Evolutionary conservation across 164 flowering plant genomes (phyloP).

Genomic region (Platanus orientalis): DNA sequence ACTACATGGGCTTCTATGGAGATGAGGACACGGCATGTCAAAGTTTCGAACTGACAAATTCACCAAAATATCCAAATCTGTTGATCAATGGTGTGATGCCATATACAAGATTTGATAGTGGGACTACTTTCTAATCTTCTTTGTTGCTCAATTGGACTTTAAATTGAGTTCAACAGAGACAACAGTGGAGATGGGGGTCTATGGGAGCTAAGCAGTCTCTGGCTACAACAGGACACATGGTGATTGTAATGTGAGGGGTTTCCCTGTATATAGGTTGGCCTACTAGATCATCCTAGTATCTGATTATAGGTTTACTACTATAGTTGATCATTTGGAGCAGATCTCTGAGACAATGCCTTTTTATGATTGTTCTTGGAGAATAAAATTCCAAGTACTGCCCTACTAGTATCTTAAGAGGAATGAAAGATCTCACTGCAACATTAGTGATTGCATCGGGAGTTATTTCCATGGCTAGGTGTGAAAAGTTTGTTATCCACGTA

Average conservation of each 20-base stretch:
- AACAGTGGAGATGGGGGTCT: conserved; percentile 30
- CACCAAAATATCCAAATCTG: conserved; percentile 22
- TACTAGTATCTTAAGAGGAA: conserved; percentile 9
- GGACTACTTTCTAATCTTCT: conserved; percentile 7
- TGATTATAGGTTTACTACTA: background rate
- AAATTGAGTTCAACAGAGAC: conserved; percentile 38
- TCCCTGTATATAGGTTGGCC: background rate
- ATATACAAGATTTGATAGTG: conserved; percentile 8
- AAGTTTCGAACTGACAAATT: conserved; percentile 34
- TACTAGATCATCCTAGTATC: background rate
- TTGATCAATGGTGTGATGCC: conserved; percentile 24
- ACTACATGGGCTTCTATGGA: conserved; percentile 36
- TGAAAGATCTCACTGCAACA: conserved; percentile 20
- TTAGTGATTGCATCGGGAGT: conserved; percentile 35
- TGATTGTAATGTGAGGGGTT: conserved; percentile 22
- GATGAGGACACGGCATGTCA: conserved; percentile 37
- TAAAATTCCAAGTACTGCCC: conserved; percentile 1
- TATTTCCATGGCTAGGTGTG: conserved; percentile 9
- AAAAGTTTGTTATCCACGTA: conserved; percentile 6
- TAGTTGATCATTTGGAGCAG: background rate
- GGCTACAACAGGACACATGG: conserved; percentile 32
- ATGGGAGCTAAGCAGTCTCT: conserved; percentile 24
- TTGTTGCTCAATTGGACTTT: conserved; percentile 17
- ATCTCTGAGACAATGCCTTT: conserved; percentile 56
- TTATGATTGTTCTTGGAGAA: conserved; percentile 46